These are phyloP conservation scores for Crassisporium funariophilum DNA, from an alignment of 768 basidiomycete species.

Conservation along the genomic window DNA sequence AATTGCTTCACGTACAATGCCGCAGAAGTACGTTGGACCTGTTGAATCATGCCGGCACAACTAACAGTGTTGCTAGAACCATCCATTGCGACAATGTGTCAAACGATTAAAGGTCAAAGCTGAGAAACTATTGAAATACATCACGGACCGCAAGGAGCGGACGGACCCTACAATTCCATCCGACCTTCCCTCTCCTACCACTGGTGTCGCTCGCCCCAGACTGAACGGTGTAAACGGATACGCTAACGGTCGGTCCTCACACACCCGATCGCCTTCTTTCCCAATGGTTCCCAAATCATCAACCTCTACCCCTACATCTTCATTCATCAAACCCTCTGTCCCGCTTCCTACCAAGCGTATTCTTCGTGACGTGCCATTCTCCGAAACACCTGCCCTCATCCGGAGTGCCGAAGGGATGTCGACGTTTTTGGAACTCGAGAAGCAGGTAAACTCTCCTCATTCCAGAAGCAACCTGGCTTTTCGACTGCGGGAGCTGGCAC, in stretches of 20 bases:
- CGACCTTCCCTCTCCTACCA: constrained; percentile 34
- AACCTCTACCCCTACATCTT: constrained; percentile 19
- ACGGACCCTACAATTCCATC: constrained; percentile 67
- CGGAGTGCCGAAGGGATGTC: constrained; percentile 79
- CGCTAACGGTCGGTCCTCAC: constrained; percentile 42
- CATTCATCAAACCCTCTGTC: constrained; percentile 29
- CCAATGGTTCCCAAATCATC: constrained; percentile 23
- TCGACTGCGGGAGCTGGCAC: constrained; percentile 39
- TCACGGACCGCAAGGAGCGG: constrained; percentile 87
- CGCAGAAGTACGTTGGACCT: constrained; percentile 65
- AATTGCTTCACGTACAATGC: constrained; percentile 95
- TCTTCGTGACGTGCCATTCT: constrained; percentile 53
- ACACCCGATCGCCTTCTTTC: constrained; percentile 40
- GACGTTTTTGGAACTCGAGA: constrained; percentile 61
- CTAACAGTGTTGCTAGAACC: constrained; percentile 53
- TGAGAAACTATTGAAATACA: constrained; percentile 81
- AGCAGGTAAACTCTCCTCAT: constrained; percentile 38
- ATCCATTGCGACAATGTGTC: constrained; percentile 85
- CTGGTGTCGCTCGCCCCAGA: constrained; percentile 34
- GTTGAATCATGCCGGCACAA: background rate
- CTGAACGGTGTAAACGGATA: constrained; percentile 43
- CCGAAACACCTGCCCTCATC: constrained; percentile 66
- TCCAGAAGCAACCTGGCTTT: constrained; percentile 23
- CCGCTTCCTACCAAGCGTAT: constrained; percentile 19
- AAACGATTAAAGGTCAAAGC: constrained; percentile 82